Evolutionary conservation across 2,329 filamentous ascomycete genomes (phyloP).

Genomic region (Sporothrix variecibatus): DNA sequence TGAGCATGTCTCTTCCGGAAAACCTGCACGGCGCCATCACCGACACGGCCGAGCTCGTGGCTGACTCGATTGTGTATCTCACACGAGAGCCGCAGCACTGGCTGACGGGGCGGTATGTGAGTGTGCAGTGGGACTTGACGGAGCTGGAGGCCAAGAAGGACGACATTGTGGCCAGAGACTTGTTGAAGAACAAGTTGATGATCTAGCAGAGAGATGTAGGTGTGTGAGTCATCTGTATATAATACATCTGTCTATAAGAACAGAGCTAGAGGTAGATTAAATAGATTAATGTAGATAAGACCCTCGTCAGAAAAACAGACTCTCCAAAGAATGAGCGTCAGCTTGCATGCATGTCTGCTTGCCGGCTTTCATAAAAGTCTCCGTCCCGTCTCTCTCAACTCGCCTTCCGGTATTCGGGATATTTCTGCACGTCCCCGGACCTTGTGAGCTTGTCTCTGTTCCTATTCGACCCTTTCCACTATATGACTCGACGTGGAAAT

Average conservation of each 20-base stretch:
- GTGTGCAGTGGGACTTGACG: neutral
- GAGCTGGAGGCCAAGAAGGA: neutral
- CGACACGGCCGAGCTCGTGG: neutral
- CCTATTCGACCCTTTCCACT: no score
- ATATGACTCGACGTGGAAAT: no score
- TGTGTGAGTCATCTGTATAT: neutral
- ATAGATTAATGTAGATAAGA: neutral
- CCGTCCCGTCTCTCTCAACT: no score
- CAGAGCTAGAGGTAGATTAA: neutral
- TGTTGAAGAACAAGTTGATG: neutral
- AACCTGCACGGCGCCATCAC: neutral
- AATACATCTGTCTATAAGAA: neutral
- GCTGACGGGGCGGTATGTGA: slow-evolving; percentile 3
- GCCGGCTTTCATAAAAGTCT: no score
- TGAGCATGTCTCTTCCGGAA: neutral
- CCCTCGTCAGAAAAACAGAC: no score
- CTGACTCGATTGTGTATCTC: neutral
- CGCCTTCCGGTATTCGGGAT: no score
- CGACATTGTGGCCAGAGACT: neutral
- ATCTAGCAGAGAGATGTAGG: neutral
- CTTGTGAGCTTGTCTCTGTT: no score
- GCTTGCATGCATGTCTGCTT: neutral
- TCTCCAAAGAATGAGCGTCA: neutral
- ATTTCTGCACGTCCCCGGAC: no score
- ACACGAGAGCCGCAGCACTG: slow-evolving; percentile 3